Percentiles rank a stretch among this genome's conserved stretches.
phyloP scores from a whole-genome alignment of 2,329 filamentous ascomycete genomes.

The Pseudogymnoascus destructans region DNA sequence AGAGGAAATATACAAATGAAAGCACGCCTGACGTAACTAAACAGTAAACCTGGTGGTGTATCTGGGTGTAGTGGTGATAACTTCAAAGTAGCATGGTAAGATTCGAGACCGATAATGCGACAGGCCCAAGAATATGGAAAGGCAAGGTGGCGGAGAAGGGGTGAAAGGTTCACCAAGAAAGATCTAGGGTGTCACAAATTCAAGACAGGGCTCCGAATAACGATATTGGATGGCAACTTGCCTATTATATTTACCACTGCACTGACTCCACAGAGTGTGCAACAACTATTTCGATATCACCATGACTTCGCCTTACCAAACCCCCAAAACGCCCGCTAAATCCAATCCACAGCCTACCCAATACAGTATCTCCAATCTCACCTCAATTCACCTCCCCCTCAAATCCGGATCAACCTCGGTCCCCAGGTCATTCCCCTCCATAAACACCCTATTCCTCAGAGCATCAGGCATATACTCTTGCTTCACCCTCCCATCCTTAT shows the following conservation, averaged over 20 bases:
- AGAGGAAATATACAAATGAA: not conserved
- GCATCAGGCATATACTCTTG: slow-evolving; percentile 85
- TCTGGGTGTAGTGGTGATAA: not conserved
- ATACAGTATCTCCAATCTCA: not conserved
- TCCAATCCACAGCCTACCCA: not conserved
- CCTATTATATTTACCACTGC: not conserved
- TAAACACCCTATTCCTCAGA: slow-evolving; percentile 55
- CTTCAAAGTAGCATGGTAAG: not conserved
- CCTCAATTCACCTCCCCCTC: not conserved
- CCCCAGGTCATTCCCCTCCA: slow-evolving; percentile 71
- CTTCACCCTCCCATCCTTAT: slow-evolving; percentile 62
- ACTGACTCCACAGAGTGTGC: not conserved
- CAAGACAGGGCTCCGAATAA: not conserved
- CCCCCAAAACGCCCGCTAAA: not conserved
- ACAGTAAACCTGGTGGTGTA: not conserved
- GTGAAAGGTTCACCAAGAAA: not conserved
- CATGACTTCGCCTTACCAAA: not conserved
- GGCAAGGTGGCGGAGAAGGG: not conserved
- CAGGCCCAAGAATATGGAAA: not conserved
- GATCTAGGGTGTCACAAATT: not conserved
- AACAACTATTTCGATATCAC: too few species aligned
- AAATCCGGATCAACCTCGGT: slow-evolving; percentile 55
- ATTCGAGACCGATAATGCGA: too few species aligned
- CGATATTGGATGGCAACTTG: not conserved
- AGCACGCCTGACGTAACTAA: not conserved